Conservation (phyloP, 2,329 filamentous ascomycete genomes). For the Pseudocercospora fuligena region DNA sequence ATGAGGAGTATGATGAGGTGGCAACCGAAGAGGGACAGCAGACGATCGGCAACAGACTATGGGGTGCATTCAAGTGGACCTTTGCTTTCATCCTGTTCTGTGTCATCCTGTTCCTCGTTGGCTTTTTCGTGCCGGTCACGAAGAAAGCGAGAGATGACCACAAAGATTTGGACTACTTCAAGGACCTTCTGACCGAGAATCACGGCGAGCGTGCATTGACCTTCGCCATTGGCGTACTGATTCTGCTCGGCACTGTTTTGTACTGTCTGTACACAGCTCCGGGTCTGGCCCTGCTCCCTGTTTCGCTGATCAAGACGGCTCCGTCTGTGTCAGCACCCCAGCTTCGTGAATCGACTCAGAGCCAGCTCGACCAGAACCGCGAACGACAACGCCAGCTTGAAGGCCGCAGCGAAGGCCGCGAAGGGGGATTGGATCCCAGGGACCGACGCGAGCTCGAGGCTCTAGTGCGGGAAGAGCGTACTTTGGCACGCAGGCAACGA, state of each 20-base stretch:
- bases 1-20: constrained; percentile 95
- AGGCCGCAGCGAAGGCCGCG: constrained; percentile 76
- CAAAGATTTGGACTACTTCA: constrained; percentile 90
- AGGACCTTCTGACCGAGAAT: constrained; percentile 79
- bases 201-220: constrained; percentile 91
- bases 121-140: constrained; percentile 89
- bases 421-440: constrained; percentile 77
- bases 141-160: constrained; percentile 67
- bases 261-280: constrained; percentile 89
- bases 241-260: constrained; percentile 82
- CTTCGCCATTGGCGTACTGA: constrained; percentile 85
- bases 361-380: constrained; percentile 82
- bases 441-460: constrained; percentile 88
- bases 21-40: constrained; percentile 79
- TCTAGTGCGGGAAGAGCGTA: constrained; percentile 87
- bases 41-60: constrained; percentile 71
- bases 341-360: constrained; percentile 74
- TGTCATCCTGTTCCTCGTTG: constrained; percentile 82
- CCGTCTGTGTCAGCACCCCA: constrained; percentile 83
- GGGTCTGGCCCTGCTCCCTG: constrained; percentile 84
- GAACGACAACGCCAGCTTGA: constrained; percentile 93
- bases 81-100: constrained; percentile 80
- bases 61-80: constrained; percentile 90
- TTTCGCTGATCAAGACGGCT: constrained; percentile 89
- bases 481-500: constrained; percentile 84